Evolutionary conservation across 23 red algal species (phyloP).

Genomic region (Gracilaria gracilis): DNA sequence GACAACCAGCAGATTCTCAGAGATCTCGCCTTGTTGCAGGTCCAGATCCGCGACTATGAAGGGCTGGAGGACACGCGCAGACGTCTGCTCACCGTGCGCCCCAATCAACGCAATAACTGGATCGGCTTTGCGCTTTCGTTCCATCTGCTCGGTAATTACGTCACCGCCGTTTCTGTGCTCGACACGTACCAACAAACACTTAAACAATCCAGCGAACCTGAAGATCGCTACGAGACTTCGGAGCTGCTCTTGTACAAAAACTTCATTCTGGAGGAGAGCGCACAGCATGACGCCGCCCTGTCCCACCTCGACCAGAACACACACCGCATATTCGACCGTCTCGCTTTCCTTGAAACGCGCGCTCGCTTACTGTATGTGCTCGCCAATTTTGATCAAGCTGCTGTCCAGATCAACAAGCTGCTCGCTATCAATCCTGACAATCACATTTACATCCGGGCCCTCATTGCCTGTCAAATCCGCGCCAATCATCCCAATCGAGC

Average conservation of each 20-base stretch:
- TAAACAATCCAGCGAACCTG: conserved; percentile 56
- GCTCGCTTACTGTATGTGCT: conserved; percentile 67
- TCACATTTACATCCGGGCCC: conserved; percentile 52
- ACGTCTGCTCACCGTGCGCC: conserved; percentile 78
- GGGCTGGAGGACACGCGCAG: conserved; percentile 80
- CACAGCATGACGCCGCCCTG: conserved; percentile 52
- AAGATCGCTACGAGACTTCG: conserved; percentile 73
- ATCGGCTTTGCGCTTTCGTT: conserved; percentile 88
- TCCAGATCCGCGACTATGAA: conserved; percentile 94
- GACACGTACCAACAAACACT: conserved; percentile 80
- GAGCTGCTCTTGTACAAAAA: conserved; percentile 82
- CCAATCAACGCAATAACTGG: conserved; percentile 85
- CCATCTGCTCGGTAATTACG: conserved; percentile 83
- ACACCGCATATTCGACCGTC: conserved; percentile 60
- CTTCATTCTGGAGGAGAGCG: conserved; percentile 80
- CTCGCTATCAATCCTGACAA: conserved; percentile 89
- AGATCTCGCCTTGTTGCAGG: conserved; percentile 92
- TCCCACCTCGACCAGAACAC: conserved; percentile 68
- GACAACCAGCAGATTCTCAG: conserved; percentile 93
- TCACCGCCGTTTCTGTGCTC: conserved; percentile 76
- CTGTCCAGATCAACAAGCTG: conserved; percentile 33
- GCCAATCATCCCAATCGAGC: conserved; percentile 1
- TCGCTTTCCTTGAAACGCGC: conserved; percentile 72
- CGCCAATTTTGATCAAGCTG: conserved; percentile 53
- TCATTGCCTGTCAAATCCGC: conserved; percentile 39